phyloP scores from a whole-genome alignment of 75 land plant species.

The Cupressus sempervirens region DNA sequence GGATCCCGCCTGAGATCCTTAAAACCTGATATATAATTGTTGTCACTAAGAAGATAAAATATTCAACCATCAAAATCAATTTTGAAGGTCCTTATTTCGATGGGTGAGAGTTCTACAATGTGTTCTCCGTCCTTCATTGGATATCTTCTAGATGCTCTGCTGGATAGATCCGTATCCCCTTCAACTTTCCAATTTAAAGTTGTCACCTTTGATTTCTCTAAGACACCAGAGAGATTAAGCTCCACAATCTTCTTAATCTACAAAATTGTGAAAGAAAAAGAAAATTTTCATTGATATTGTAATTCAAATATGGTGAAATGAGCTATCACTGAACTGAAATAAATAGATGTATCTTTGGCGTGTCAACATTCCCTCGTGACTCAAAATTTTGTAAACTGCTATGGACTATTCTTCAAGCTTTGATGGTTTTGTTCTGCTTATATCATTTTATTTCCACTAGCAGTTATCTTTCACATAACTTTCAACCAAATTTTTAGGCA shows the following conservation, averaged over 20 bases:
- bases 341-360: background rate
- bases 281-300: background rate
- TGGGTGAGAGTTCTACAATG: background rate
- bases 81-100: conserved; percentile 6
- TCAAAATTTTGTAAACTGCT: background rate
- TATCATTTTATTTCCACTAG: background rate
- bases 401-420: background rate
- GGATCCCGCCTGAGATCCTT: background rate
- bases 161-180: background rate
- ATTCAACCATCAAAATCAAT: background rate
- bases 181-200: conserved; percentile 7
- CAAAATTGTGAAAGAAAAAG: background rate
- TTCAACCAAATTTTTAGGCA: too few relatives aligned
- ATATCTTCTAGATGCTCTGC: background rate
- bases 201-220: background rate
- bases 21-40: background rate
- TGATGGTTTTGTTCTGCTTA: background rate
- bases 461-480: background rate
- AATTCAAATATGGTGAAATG: background rate
- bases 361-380: too few relatives aligned
- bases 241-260: conserved; percentile 1
- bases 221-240: background rate
- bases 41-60: background rate
- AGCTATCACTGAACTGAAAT: background rate
- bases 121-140: conserved; percentile 2